Conservation (phyloP, 352 stramenopile genomes). For the Phytophthora kernoviae region DNA sequence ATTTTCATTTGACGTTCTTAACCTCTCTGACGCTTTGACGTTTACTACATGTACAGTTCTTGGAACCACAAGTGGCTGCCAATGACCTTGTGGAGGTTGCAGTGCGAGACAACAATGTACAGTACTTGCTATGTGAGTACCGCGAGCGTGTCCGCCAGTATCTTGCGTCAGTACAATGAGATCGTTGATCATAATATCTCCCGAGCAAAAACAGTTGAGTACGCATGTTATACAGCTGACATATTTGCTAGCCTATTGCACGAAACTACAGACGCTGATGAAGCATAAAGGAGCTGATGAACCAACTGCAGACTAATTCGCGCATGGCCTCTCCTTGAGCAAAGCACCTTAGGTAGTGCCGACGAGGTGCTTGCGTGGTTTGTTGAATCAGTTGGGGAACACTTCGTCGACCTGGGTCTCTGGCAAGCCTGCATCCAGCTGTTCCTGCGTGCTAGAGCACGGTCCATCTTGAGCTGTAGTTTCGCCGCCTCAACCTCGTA, state of each 20-base stretch:
- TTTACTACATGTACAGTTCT: slow-evolving; percentile 25
- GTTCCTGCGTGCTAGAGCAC: slow-evolving; percentile 53
- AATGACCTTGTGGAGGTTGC: slow-evolving; percentile 59
- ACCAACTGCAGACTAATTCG: slow-evolving; percentile 10
- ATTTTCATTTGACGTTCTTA: slow-evolving; percentile 8
- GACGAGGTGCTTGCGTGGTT: neutral
- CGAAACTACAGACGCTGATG: neutral
- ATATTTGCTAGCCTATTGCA: slow-evolving; percentile 1
- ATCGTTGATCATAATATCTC: neutral
- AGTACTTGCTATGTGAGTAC: slow-evolving; percentile 66
- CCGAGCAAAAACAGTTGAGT: slow-evolving; percentile 13
- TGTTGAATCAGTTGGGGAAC: slow-evolving; percentile 20
- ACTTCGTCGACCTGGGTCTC: slow-evolving; percentile 43
- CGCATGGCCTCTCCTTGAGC: neutral
- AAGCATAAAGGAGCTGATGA: neutral
- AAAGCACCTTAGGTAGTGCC: neutral
- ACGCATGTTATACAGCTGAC: slow-evolving; percentile 19
- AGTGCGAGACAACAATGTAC: slow-evolving; percentile 62
- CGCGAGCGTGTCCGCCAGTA: slow-evolving; percentile 48
- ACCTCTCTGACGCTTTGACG: neutral
- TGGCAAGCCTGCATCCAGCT: slow-evolving; percentile 54
- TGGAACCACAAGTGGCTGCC: slow-evolving; percentile 29
- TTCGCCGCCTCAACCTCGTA: slow-evolving; percentile 60
- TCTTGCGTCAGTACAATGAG: slow-evolving; percentile 5
- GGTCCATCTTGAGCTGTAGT: slow-evolving; percentile 57